Base-by-base conservation (phyloP, 2,329 filamentous ascomycete species). In the Cytospora chrysosperma region DNA sequence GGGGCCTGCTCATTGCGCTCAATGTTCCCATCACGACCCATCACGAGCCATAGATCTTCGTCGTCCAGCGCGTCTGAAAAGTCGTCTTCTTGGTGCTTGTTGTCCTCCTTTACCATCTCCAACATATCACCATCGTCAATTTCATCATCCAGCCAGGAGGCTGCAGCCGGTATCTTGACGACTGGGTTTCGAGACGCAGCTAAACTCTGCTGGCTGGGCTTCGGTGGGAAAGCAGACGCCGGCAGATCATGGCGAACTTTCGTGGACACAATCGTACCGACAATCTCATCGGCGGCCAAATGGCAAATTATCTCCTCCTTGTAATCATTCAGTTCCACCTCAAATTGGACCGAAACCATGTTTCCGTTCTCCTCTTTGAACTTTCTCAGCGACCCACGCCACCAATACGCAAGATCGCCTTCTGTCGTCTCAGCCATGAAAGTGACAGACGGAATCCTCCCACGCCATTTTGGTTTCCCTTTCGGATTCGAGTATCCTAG, bases 211-310 rank as follows among this genome's bases (percentile, higher is more conserved):
- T 12, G 40, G 13, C 40, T 21, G 7, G 4, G 51, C 28, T 32
- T 63, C 4, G 12, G 17, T 12, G 63, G 56, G 28, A 71, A 70
- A 3, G 59, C 59, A 0, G 71, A 66, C 1, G 62, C 61, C 1
- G 68, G 64, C 15, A 71, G 47, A 9, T 57, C 65, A 47, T 70
- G 69, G 8, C 69, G 27, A 5, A 75, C 13, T 2, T 65, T 65
- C 28, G 61, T 68, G 1, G 72, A 69, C 17, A 82, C 72, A 34
- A 78, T 72, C 0, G 86, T 88, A 1, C 86, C 86, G 3, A 88
- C 91, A 69, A 98, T 89, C 51, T 92, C 88, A 75, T 97, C 94
- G 68, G 93, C 98, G 74, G 91, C 90, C 56, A 93, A 80, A 71
- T 88, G 86, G 65, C 87, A 91, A 27, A 81, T 81, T 37, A 95